Conservation (phyloP, 2,329 filamentous ascomycete species). For the Colletotrichum shisoi region DNA sequence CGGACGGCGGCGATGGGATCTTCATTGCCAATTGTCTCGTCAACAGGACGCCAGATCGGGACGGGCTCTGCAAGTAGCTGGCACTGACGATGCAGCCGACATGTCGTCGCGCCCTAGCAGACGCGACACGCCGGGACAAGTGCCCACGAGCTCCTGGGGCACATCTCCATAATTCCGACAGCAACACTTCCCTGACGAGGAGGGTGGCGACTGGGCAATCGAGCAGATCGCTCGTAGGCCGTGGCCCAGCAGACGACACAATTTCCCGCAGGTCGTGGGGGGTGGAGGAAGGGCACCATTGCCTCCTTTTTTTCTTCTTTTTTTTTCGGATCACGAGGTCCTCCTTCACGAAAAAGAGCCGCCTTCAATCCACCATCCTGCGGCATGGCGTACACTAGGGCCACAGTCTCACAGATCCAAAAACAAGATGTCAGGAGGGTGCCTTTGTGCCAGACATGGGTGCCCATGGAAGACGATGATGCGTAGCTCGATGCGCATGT, state of each 20-base stretch:
- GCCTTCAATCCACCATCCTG: constrained; percentile 9
- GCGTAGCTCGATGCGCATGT: constrained; percentile 8
- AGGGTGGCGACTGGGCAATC: constrained; percentile 2
- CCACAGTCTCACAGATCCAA: constrained; percentile 1
- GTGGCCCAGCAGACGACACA: constrained; percentile 7
- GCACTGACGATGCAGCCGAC: neutral
- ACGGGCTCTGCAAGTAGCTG: neutral
- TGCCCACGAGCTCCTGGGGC: constrained; percentile 1
- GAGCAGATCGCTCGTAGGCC: constrained; percentile 9
- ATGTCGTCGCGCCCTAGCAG: constrained; percentile 10
- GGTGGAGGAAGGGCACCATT: neutral
- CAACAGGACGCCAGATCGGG: constrained; percentile 12
- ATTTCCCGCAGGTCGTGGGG: constrained; percentile 25
- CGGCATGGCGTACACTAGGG: constrained; percentile 24
- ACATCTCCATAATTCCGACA: constrained; percentile 19
- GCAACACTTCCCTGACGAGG: neutral
- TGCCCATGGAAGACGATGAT: constrained; percentile 9
- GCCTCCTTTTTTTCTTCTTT: neutral
- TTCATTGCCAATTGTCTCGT: constrained; percentile 21
- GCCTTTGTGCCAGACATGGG: constrained; percentile 18
- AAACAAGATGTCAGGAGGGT: constrained; percentile 31
- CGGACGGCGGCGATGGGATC: constrained; percentile 32
- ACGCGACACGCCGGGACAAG: constrained; percentile 34
- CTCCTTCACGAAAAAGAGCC: constrained; percentile 38
- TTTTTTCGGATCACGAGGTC: constrained; percentile 24